Base-by-base conservation (phyloP, 352 stramenopile species). In the Globisporangium paddicum region DNA sequence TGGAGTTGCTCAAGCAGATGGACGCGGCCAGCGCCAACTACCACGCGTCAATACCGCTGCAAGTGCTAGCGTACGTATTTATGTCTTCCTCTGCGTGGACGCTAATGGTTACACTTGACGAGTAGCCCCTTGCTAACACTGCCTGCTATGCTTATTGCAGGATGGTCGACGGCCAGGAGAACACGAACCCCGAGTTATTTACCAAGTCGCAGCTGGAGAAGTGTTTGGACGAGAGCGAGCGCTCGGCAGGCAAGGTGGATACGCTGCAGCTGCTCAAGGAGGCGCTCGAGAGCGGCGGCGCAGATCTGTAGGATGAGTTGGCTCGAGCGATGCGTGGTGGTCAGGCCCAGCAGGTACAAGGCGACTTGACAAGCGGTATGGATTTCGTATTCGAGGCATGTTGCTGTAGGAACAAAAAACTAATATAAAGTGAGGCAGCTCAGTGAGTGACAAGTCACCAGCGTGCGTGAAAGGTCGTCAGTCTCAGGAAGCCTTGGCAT, bases 111-210 rank as follows among this genome's bases (percentile, higher is more conserved):
- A 32, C 18, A 3, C 42, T 48, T 50, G 25, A 18, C 3, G 40
- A 38, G 41, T 41, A 23, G 2, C 18, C 1, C 11, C 18, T 5
- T 19, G 11, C 55, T 64, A 35, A 47, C 26, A 9, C 23, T 48
- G 9, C 41, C 13, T 26, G 18, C 41, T 32, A 25, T 23, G 21
- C 8, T n/a, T 37, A 11, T 32, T 18, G 23, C 55, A 85, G 71
- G 52, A 81, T 78, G 69, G 57, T 90, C 56, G 76, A 87, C 49
- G 64, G 60, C 4, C 51, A 82, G 38, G 64, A 81, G 37, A 69
- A 72, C 14, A 84, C 74, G 5, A 90, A 90, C 54, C 80, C 77
- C 7, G 80, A 90, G 60, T 65, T 88, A 14, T 88, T 80, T 57
- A 90, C 80, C 0, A 86, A 85, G 62, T 30, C 59, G 44, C 77